phyloP scores from a whole-genome alignment of 352 stramenopile species.

The Peronospora destructor region DNA sequence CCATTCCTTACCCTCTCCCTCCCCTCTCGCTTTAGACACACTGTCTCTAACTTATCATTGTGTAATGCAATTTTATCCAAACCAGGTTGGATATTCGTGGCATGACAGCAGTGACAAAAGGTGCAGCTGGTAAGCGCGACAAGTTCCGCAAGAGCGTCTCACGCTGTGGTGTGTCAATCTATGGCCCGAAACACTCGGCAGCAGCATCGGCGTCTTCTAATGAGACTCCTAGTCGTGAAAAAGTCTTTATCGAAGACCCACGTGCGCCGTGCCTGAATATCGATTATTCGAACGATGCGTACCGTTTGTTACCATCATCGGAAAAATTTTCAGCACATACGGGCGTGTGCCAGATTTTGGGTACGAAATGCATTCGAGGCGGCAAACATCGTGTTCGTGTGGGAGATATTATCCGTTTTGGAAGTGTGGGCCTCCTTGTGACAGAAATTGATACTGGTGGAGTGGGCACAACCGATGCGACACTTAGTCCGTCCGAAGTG shows the following conservation, averaged over 20 bases:
- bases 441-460: slow-evolving; percentile 79
- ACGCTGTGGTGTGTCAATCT: slow-evolving; percentile 81
- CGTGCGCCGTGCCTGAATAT: slow-evolving; percentile 79
- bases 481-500: slow-evolving; percentile 65
- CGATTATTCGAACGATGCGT: slow-evolving; percentile 82
- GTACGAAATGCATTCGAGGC: slow-evolving; percentile 79
- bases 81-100: slow-evolving; percentile 75
- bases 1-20: background rate
- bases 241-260: slow-evolving; percentile 85
- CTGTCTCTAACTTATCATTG: background rate
- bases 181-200: slow-evolving; percentile 75
- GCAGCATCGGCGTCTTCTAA: slow-evolving; percentile 15
- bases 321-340: slow-evolving; percentile 85
- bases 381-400: slow-evolving; percentile 76
- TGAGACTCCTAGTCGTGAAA: slow-evolving; percentile 40
- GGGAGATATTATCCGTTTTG: slow-evolving; percentile 85
- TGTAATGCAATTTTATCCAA: background rate
- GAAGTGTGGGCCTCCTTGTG: slow-evolving; percentile 71
- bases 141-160: slow-evolving; percentile 86
- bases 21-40: background rate
- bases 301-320: slow-evolving; percentile 74
- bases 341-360: slow-evolving; percentile 81
- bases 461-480: slow-evolving; percentile 59
- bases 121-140: slow-evolving; percentile 75
- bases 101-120: slow-evolving; percentile 83